phyloP scores from a whole-genome alignment of 345 rosid species.

The Schrenkiella parvula region DNA sequence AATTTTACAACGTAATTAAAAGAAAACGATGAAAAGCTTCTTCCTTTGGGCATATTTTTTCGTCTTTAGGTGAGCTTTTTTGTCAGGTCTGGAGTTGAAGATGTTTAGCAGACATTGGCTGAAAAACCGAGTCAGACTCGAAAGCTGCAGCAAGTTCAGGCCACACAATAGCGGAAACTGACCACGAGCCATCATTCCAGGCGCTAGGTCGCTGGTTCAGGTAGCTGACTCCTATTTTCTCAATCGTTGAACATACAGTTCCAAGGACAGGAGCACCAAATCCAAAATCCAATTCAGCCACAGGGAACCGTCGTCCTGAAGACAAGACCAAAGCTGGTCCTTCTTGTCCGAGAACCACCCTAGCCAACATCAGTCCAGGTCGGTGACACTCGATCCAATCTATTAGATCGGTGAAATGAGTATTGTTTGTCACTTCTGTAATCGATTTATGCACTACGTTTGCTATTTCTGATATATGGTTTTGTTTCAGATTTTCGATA shows the following conservation, averaged over 20 bases:
- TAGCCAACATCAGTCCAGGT: constrained; percentile 79
- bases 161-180: constrained; percentile 69
- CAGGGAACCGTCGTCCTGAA: constrained; percentile 69
- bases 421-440: constrained; percentile 46
- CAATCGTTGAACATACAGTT: constrained; percentile 52
- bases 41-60: neutral
- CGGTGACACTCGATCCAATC: constrained; percentile 86
- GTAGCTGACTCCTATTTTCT: constrained; percentile 67
- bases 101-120: constrained; percentile 58
- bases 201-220: constrained; percentile 81
- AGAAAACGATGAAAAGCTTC: neutral
- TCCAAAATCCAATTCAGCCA: constrained; percentile 71
- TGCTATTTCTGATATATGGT: constrained; percentile 55
- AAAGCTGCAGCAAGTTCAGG: constrained; percentile 61
- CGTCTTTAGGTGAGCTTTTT: neutral
- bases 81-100: constrained; percentile 39
- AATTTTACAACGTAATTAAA: constrained; percentile 16
- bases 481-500: constrained; percentile 41
- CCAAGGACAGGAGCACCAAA: constrained; percentile 70
- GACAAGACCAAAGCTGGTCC: constrained; percentile 78
- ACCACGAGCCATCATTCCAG: constrained; percentile 69
- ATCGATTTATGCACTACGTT: constrained; percentile 52
- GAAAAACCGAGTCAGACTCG: constrained; percentile 70
- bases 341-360: constrained; percentile 55
- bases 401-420: constrained; percentile 72